These are phyloP conservation scores for Prototheca wickerhamii DNA, from an alignment of 163 green algal species.

Conservation along the genomic window DNA sequence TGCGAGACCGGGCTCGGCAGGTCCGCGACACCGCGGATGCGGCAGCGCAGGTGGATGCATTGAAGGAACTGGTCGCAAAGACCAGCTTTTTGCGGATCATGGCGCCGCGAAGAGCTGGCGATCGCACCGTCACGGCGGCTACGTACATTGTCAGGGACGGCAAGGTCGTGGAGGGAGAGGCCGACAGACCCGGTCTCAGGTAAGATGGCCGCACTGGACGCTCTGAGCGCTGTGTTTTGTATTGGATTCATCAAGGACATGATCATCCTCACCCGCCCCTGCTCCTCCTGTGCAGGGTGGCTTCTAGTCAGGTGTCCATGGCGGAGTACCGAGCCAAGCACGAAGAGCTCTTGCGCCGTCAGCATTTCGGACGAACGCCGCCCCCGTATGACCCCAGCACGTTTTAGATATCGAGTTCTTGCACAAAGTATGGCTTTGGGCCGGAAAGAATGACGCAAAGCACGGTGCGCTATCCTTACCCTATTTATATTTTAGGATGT, in stretches of 20 bases:
- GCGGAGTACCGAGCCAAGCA: conserved; percentile 41
- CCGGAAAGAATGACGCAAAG: too few species aligned
- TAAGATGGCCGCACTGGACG: neutral
- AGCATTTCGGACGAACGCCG: conserved; percentile 45
- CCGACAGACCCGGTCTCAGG: conserved; percentile 9
- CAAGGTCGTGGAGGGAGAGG: conserved; percentile 34
- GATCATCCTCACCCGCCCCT: neutral
- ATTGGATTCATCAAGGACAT: neutral
- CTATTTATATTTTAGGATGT: too few species aligned
- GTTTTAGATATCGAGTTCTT: conserved; percentile 22
- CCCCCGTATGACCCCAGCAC: conserved; percentile 26
- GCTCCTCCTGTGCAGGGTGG: conserved; percentile 23
- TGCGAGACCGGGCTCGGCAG: conserved; percentile 11
- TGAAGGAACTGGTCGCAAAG: conserved; percentile 41
- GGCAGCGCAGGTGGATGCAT: conserved; percentile 20
- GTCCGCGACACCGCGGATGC: conserved; percentile 20
- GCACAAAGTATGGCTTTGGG: too few species aligned
- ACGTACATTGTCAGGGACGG: conserved; percentile 43
- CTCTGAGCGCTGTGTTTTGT: neutral
- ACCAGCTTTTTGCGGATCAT: conserved; percentile 48
- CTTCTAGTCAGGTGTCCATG: conserved; percentile 41
- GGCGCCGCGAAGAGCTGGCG: conserved; percentile 29
- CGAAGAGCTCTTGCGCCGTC: conserved; percentile 40
- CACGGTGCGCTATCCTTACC: too few species aligned
- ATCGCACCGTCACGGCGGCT: conserved; percentile 11